Evolutionary conservation across 495 filamentous ascomycete genomes (phyloP), one percentile per base, ranked within the genome.

Genomic region (Trichoderma virens): DNA sequence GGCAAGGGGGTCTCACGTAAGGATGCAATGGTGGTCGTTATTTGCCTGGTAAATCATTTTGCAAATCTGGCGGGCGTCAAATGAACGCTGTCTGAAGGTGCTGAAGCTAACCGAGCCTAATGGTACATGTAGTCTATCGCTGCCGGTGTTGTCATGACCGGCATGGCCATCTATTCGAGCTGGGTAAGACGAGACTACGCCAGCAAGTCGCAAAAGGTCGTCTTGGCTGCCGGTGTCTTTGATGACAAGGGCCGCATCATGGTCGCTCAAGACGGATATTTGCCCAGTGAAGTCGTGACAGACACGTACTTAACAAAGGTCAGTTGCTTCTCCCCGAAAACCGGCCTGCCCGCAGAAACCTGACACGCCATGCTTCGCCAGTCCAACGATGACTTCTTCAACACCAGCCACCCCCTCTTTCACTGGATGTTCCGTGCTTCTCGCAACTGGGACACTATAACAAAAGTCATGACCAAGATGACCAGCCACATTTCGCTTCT

Each of bases 401-500:
- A 85, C 38, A 85, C 87, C 45, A 82, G 83, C 16, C 91, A 96
- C 70, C 86, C 89, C 2, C 85, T 91, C 13, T 97, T 94, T 72
- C 85, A 92, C 32, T 96, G 92, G 92, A 83, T 92, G 59, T 95
- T 90, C 71, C 83, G 89, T 63, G 89, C 90, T 14, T 88, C 88
- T 39, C 82, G 86, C 27, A 85, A 90, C 71, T 97, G 92, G 92
- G 70, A 73, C 7, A 79, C 82, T 25, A 78, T 96, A 23, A 80
- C 79, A 60, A 81, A 86, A 31, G 78, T 93, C 13, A 76, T 95
- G 35, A 83, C 85, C 14, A 82, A 82, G 28, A 95, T 95, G 88
- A 75, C 74, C 64, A 77, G 76, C 34, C 85, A 86, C 47, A 77
- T 90, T 18, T 76, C 79, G 45, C 70, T 71, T 14, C 69, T 76